Base-by-base conservation (phyloP, 108 stramenopile species). In the Schizochytrium sp. region DNA sequence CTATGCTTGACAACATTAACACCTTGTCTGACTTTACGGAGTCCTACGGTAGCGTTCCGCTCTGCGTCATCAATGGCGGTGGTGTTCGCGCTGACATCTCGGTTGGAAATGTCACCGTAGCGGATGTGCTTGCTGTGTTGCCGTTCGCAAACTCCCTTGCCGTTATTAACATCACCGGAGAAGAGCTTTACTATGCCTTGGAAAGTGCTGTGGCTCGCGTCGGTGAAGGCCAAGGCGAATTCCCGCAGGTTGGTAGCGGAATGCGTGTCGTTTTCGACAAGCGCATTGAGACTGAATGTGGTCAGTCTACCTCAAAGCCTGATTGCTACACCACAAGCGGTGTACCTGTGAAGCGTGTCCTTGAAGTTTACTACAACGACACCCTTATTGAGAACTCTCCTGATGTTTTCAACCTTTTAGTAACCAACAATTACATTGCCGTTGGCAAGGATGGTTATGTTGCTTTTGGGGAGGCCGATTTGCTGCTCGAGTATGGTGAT, bases 361-460 rank as follows among this genome's bases (percentile, higher is more conserved):
- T 19, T 10, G 47, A 8, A 47, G 47, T 55, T 3, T 46, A 83
- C 45, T 5, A 55, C 0, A 83, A 83, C 76, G 76, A 28, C 47
- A 40, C 5, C 45, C 47, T 83, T 7, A 83, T 83, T 53, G 50
- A 49, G 53, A 83, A 83, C 2, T 38, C 38, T 53, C 50, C 8
- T 10, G 10, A 10, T 10, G 40, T 7, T 38, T 0, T 53, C 15
- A 55, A 55, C 47, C 10, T 10, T 10, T n/a, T 83, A 8, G 76
- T 83, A 53, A 83, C 15, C 76, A 83, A 83, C 76, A 83, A 40
- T 53, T 83, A 83, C 76, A 55, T 83, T 49, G 76, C 76, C 50
- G 10, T 5, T 13, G 76, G 76, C 53, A 55, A 55, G 50, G 76
- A 83, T 53, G 53, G 53, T 2, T 83, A 83, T 53, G 76, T 83